A percentile compares a stretch with the other conserved stretches of the same genome.
Conservation (phyloP, 2,329 filamentous ascomycete genomes). For the Neoscytalidium dimidiatum region DNA sequence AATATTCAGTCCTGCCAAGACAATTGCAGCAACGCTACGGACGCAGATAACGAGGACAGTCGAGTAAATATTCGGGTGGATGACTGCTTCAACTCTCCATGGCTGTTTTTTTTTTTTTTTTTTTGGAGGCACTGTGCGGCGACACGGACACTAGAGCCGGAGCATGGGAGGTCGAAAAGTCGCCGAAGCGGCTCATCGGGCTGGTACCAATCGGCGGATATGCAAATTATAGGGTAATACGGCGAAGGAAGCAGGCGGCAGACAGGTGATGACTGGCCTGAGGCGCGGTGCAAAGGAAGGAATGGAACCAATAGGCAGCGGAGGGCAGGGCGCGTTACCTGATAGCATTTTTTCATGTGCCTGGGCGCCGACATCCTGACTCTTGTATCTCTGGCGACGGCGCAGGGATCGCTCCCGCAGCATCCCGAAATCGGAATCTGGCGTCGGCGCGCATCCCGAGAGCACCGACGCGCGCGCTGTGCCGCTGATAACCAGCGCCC, state of each 20-base stretch:
- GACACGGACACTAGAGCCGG: not conserved
- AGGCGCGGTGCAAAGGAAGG: not conserved
- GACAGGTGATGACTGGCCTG: conserved; percentile 10
- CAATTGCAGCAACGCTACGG: too few relatives aligned
- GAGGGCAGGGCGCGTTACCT: not conserved
- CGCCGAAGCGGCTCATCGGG: not conserved
- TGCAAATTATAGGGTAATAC: not conserved
- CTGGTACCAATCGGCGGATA: not conserved
- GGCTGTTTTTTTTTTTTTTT: too few relatives aligned
- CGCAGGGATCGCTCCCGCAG: not conserved
- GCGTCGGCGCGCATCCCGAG: not conserved
- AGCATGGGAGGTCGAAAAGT: too few relatives aligned
- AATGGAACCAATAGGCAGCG: not conserved
- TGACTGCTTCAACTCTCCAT: too few relatives aligned
- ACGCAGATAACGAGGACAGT: too few relatives aligned
- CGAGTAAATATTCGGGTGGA: too few relatives aligned
- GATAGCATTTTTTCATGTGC: conserved; percentile 6
- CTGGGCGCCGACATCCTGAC: conserved; percentile 14
- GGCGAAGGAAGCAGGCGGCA: not conserved
- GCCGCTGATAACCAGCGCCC: conserved; percentile 15
- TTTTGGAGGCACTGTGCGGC: too few relatives aligned
- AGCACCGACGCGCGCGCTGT: conserved; percentile 5
- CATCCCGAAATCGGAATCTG: not conserved
- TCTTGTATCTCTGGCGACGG: conserved; percentile 8
- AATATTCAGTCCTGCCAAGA: too few relatives aligned